phyloP scores from a whole-genome alignment of 83 land plant genomes.

The Diphasiastrum complanatum region DNA sequence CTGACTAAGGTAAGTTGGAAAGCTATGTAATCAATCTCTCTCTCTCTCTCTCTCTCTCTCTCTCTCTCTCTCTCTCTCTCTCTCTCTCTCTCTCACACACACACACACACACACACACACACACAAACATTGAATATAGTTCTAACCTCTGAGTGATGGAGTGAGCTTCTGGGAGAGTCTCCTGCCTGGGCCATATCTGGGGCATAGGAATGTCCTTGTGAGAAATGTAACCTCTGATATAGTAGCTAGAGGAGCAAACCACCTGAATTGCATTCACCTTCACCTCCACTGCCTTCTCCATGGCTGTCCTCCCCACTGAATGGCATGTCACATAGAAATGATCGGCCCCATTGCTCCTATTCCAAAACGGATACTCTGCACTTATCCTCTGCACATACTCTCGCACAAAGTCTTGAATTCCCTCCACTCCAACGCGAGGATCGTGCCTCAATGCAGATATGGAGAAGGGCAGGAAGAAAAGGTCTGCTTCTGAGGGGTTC shows the following conservation, averaged over 20 bases:
- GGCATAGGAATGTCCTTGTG: slow-evolving; percentile 66
- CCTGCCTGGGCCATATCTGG: slow-evolving; percentile 66
- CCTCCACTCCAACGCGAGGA: slow-evolving; percentile 43
- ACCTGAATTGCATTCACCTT: slow-evolving; percentile 58
- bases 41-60: too few relatives aligned
- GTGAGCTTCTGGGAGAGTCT: not conserved
- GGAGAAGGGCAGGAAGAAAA: slow-evolving; percentile 73
- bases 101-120: too few relatives aligned
- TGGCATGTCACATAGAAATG: slow-evolving; percentile 84
- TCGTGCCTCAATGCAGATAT: slow-evolving; percentile 59
- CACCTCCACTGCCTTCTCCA: slow-evolving; percentile 43
- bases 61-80: too few relatives aligned
- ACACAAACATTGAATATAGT: too few relatives aligned
- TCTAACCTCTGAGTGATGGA: slow-evolving; percentile 4
- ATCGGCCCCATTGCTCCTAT: slow-evolving; percentile 64
- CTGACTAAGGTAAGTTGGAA: too few relatives aligned
- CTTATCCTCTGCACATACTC: slow-evolving; percentile 43
- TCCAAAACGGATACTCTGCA: slow-evolving; percentile 57
- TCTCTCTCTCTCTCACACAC: too few relatives aligned
- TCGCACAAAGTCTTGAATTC: slow-evolving; percentile 43
- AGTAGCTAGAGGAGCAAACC: slow-evolving; percentile 76
- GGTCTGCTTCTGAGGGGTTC: slow-evolving; percentile 56
- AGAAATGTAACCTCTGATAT: slow-evolving; percentile 38
- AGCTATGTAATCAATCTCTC: too few relatives aligned
- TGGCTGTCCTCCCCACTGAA: slow-evolving; percentile 52